These are phyloP conservation scores for Penicillium odoratum DNA, from an alignment of 495 filamentous ascomycete genomes.

Conservation along the genomic window DNA sequence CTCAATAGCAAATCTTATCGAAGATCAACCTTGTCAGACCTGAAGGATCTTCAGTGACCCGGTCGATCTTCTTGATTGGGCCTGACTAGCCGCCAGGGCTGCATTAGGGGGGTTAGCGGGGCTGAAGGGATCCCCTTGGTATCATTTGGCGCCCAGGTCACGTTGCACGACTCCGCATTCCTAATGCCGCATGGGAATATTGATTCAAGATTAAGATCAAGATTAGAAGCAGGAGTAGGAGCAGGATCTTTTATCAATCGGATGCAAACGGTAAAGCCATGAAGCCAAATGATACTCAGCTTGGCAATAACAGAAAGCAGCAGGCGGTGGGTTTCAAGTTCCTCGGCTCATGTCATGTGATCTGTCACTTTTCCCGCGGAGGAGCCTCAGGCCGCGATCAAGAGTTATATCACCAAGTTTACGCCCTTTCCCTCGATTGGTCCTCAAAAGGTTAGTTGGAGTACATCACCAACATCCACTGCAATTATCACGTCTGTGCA, in stretches of 20 bases:
- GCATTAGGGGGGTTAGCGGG: background rate
- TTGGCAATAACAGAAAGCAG: background rate
- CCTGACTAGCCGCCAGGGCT: constrained; percentile 23
- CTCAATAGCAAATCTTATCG: constrained; percentile 20
- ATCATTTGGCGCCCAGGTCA: constrained; percentile 19
- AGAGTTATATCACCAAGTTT: background rate
- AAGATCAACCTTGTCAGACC: constrained; percentile 1
- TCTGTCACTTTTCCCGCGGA: constrained; percentile 21
- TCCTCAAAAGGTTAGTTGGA: background rate
- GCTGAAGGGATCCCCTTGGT: constrained; percentile 8
- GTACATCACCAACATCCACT: background rate
- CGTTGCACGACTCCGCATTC: constrained; percentile 16
- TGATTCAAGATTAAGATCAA: constrained; percentile 10
- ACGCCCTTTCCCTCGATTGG: constrained; percentile 6
- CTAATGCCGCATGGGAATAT: constrained; percentile 19
- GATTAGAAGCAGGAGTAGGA: constrained; percentile 4
- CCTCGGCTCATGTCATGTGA: constrained; percentile 6
- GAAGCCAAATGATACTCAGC: constrained; percentile 2
- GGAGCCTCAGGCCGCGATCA: constrained; percentile 23
- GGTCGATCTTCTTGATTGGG: constrained; percentile 8
- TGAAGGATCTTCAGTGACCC: constrained; percentile 24
- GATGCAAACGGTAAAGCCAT: constrained; percentile 9
- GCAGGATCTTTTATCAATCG: constrained; percentile 10
- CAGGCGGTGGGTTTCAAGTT: constrained; percentile 10
- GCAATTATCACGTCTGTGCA: background rate